These are phyloP conservation scores for Houttuynia cordata DNA, from an alignment of 164 flowering plant genomes.

Conservation along the genomic window DNA sequence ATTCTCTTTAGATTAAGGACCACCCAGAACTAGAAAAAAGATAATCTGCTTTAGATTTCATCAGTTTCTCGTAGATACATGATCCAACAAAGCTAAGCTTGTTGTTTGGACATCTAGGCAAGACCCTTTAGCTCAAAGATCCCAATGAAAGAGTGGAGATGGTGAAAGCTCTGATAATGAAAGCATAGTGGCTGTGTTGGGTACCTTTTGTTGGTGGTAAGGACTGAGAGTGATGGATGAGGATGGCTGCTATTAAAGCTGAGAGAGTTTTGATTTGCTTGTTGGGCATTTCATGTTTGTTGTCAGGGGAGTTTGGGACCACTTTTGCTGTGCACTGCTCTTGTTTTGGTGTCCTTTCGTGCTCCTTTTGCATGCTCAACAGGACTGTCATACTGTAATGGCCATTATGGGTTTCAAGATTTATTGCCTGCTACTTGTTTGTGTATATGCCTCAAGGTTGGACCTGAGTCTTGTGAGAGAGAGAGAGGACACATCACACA, in stretches of 20 bases:
- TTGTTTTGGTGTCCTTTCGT: background rate
- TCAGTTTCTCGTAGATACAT: background rate
- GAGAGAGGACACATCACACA: background rate
- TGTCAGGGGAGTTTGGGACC: slow-evolving; percentile 2
- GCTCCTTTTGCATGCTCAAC: background rate
- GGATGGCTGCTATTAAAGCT: background rate
- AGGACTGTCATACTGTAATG: background rate
- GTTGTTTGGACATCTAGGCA: background rate
- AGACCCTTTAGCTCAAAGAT: slow-evolving; percentile 1
- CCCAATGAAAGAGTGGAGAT: too few relatives aligned
- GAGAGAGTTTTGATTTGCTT: slow-evolving; percentile 3
- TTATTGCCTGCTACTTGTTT: background rate
- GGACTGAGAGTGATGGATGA: too few relatives aligned
- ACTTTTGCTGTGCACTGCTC: background rate
- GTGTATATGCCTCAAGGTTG: background rate
- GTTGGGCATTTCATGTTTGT: slow-evolving; percentile 2
- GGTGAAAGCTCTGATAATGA: background rate
- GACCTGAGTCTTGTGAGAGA: background rate
- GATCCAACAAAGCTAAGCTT: slow-evolving; percentile 3
- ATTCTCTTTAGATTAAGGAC: slow-evolving; percentile 4
- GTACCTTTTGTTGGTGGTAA: slow-evolving; percentile 3
- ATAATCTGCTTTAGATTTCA: slow-evolving; percentile 1
- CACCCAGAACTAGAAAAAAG: slow-evolving; percentile 4
- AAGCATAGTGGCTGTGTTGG: background rate
- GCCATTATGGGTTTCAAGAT: background rate